phyloP scores from a whole-genome alignment of 768 basidiomycete species.

The Boletales sp. region DNA sequence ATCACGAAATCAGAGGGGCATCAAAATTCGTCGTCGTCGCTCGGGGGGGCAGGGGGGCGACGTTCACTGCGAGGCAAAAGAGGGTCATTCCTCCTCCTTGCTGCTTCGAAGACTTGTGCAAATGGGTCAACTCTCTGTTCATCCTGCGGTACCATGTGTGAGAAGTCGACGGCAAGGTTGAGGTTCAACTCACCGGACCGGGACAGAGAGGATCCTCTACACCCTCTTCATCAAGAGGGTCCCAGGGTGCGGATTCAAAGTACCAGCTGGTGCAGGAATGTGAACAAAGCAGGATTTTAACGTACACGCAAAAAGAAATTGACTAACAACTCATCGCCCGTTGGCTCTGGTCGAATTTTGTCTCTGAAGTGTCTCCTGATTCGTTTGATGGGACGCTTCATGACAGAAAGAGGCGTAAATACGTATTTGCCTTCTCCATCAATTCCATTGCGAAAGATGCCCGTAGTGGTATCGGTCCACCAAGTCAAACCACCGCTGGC shows the following conservation, averaged over 20 bases:
- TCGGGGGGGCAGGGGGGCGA: too few relatives aligned
- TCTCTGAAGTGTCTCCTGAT: slow-evolving; percentile 16
- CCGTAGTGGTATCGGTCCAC: slow-evolving; percentile 13
- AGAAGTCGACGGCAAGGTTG: not conserved
- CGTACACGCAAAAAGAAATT: not conserved
- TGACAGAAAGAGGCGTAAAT: slow-evolving; percentile 20
- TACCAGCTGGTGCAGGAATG: slow-evolving; percentile 16
- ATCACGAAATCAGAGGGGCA: too few relatives aligned
- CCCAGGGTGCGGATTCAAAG: slow-evolving; percentile 19
- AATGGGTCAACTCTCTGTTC: slow-evolving; percentile 11
- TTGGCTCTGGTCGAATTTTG: slow-evolving; percentile 2
- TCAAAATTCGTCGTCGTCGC: too few relatives aligned
- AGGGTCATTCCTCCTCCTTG: not conserved
- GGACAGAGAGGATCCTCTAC: slow-evolving; percentile 12
- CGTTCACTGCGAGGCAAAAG: too few relatives aligned
- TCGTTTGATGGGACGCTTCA: slow-evolving; percentile 14
- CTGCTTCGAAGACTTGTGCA: not conserved
- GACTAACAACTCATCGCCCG: slow-evolving; percentile 21
- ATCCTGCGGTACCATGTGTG: slow-evolving; percentile 4
- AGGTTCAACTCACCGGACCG: slow-evolving; percentile 11
- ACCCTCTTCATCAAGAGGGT: slow-evolving; percentile 25
- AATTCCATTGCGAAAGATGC: slow-evolving; percentile 18
- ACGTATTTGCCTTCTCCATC: slow-evolving; percentile 11
- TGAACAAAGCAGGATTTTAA: not conserved
- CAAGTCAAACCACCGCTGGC: slow-evolving; percentile 8